These are phyloP conservation scores for Ophiostoma sp. DNA, from an alignment of 2,329 filamentous ascomycete species.

Conservation along the genomic window DNA sequence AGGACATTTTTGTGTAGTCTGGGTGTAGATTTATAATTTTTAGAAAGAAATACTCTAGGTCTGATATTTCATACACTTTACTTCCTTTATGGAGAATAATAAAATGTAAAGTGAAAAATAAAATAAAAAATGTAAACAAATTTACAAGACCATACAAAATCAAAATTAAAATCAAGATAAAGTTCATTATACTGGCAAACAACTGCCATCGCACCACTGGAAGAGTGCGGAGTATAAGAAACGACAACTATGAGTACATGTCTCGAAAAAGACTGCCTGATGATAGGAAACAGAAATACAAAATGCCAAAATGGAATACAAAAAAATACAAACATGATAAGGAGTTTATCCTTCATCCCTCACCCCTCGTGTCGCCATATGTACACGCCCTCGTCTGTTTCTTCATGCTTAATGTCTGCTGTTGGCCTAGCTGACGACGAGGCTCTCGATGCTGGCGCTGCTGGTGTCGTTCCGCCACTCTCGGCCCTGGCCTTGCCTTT, in stretches of 20 bases:
- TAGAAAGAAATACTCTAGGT: neutral
- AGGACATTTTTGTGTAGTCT: too few species aligned
- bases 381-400: constrained; percentile 26
- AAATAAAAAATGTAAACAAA: neutral
- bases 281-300: neutral
- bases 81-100: neutral
- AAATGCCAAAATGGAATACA: neutral
- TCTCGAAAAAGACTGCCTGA: neutral
- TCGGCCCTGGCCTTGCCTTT: constrained; percentile 6
- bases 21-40: neutral
- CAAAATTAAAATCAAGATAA: neutral
- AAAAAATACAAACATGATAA: neutral
- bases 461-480: neutral
- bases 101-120: neutral
- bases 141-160: neutral
- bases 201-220: neutral
- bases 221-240: neutral
- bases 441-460: neutral
- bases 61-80: too few species aligned
- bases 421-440: constrained; percentile 11
- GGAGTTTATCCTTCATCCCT: neutral
- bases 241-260: neutral
- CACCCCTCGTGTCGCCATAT: constrained; percentile 24
- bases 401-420: neutral
- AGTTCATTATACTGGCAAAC: neutral